These are phyloP conservation scores for Xylaria multiplex DNA, from an alignment of 2,329 filamentous ascomycete species.

Conservation along the genomic window DNA sequence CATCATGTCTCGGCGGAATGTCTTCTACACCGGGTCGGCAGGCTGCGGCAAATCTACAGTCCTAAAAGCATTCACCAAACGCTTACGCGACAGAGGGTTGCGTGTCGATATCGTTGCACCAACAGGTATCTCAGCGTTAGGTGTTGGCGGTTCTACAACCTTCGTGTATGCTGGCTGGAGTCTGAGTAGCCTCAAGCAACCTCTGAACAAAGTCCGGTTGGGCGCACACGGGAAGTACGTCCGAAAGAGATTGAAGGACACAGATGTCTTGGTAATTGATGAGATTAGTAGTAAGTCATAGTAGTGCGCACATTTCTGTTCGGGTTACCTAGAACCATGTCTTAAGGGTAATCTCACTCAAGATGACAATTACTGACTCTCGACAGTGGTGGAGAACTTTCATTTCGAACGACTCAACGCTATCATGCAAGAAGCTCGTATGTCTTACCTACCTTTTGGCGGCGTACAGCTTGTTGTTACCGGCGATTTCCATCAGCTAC, in stretches of 20 bases:
- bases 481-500: conserved; percentile 70
- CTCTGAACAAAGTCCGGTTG: conserved; percentile 50
- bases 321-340: neutral
- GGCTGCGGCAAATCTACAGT: conserved; percentile 69
- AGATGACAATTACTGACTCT: conserved; percentile 1
- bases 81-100: conserved; percentile 50
- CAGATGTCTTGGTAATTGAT: conserved; percentile 70
- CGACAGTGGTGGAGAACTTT: conserved; percentile 63
- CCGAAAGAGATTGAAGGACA: conserved; percentile 52
- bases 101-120: conserved; percentile 65
- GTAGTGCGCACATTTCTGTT: neutral
- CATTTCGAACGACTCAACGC: conserved; percentile 62
- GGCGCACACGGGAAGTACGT: conserved; percentile 49
- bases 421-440: conserved; percentile 55
- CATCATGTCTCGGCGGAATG: conserved; percentile 62
- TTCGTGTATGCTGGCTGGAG: conserved; percentile 68
- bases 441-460: conserved; percentile 47
- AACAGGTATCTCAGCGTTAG: conserved; percentile 67
- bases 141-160: conserved; percentile 65
- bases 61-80: conserved; percentile 58
- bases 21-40: conserved; percentile 73
- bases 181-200: conserved; percentile 56
- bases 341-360: conserved; percentile 2
- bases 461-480: conserved; percentile 66
- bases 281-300: conserved; percentile 64